Base-by-base conservation (phyloP, 257 asterid genomes). In the Primulina eburnea region DNA sequence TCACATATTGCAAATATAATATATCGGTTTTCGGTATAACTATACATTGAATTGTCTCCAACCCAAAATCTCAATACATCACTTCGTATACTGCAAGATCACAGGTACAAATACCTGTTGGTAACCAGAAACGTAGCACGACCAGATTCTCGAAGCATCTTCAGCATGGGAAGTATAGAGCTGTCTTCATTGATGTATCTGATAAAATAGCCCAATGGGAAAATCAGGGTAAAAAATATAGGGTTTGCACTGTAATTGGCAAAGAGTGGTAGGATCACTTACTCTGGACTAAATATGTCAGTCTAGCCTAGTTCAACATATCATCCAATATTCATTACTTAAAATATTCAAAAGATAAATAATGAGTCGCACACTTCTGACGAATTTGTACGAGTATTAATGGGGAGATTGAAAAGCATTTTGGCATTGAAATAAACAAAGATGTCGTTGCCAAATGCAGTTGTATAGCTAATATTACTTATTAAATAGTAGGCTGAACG, bases 101-200 rank as follows among this genome's bases (percentile, higher is more conserved):
- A 47, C 17, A 58, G 61, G 60, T 21, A 24, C 67, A 65, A 73
- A 1, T 75, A 94, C 99, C 99, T 94, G 93, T 94, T 94, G 52
- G 99, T 94, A 75, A 92, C 99, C 82, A 94, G 83, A 84, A 94
- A 94, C 37, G 92, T 88, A 69, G 92, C 90, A 61, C 99, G 95
- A 5, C 97, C 97, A 57, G 97, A 91, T 70, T 94, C 95, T 85
- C 89, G 79, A 47, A 94, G 89, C 97, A 94, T 91, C 89, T 88
- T 82, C 57, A 94, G 85, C 99, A 94, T 86, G 60, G 99, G 99
- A 80, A 91, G 82, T 64, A 94, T 91, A 29, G 93, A 78, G 57
- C 80, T 38, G 74, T 94, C 90, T 77, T 86, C 97, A 40, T 84
- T 91, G 83, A 94, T 91, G 73, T 94, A 94, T 77, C 99, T 94